Evolutionary conservation across 202 grass and related monocot species (phyloP).

Genomic region (Brachypodium distachyon): DNA sequence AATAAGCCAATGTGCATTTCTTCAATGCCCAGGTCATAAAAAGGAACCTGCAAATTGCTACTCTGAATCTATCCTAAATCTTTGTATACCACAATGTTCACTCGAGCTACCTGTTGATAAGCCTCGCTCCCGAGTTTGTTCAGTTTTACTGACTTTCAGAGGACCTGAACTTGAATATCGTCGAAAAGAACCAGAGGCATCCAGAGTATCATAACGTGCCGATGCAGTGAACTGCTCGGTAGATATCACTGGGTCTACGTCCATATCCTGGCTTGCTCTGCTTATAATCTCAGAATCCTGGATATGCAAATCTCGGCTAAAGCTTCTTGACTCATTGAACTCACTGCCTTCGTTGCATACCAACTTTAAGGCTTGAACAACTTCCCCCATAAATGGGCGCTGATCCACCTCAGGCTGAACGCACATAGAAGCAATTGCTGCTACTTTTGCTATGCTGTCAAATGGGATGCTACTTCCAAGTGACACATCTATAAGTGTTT

Average conservation of each 20-base stretch:
- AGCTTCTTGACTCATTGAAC: slow-evolving; percentile 42
- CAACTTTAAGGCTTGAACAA: slow-evolving; percentile 91
- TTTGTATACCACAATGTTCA: slow-evolving; percentile 45
- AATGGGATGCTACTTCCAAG: slow-evolving; percentile 49
- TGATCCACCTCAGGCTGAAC: slow-evolving; percentile 99
- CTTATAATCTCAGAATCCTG: slow-evolving; percentile 35
- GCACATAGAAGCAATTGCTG: slow-evolving; percentile 98
- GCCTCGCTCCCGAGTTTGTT: slow-evolving; percentile 35
- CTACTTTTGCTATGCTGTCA: slow-evolving; percentile 72
- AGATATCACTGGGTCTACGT: slow-evolving; percentile 14
- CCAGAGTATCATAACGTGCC: slow-evolving; percentile 44
- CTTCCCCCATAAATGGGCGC: slow-evolving; percentile 95
- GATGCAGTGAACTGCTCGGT: slow-evolving; percentile 47
- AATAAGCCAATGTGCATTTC: slow-evolving; percentile 10
- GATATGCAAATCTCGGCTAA: slow-evolving; percentile 43
- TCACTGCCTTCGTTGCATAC: slow-evolving; percentile 74
- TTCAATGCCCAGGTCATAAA: slow-evolving; percentile 12
- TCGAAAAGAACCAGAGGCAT: slow-evolving; percentile 77
- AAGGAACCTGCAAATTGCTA: slow-evolving; percentile 30
- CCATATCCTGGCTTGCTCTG: slow-evolving; percentile 44
- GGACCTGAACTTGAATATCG: slow-evolving; percentile 75
- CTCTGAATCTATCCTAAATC: slow-evolving; percentile 51
- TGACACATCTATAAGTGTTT: slow-evolving; percentile 66
- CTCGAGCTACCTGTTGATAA: slow-evolving; percentile 72
- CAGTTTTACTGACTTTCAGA: slow-evolving; percentile 33